Conservation (phyloP, 2,329 filamentous ascomycete species). For the Zymoseptoria ardabiliae region DNA sequence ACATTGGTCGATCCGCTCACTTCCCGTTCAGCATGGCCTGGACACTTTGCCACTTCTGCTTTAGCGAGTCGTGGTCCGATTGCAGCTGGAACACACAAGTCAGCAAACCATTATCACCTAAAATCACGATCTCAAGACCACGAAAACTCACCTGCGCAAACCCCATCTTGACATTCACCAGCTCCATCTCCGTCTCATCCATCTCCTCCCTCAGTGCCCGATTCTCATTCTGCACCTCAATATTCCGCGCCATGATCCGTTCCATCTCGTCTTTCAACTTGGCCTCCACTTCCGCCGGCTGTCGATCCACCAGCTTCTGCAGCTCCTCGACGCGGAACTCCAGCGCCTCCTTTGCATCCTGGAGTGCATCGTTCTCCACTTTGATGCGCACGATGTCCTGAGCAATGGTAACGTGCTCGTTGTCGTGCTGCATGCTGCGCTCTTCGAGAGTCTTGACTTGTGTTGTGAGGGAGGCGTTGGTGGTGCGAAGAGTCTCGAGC, state of each 20-base stretch:
- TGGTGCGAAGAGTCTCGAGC: slow-evolving; percentile 62
- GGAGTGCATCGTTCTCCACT: slow-evolving; percentile 83
- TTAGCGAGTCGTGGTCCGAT: slow-evolving; percentile 41
- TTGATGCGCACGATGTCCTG: slow-evolving; percentile 88
- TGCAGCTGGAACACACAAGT: slow-evolving; percentile 36
- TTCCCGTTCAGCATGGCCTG: slow-evolving; percentile 36
- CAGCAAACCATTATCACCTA: neutral
- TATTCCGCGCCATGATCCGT: slow-evolving; percentile 82
- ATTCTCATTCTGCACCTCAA: slow-evolving; percentile 92
- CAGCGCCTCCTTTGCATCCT: slow-evolving; percentile 82
- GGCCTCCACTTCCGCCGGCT: slow-evolving; percentile 76
- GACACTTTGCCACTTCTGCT: slow-evolving; percentile 43
- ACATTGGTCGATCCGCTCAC: neutral
- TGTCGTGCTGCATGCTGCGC: slow-evolving; percentile 78
- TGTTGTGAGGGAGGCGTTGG: slow-evolving; percentile 60
- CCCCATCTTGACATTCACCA: slow-evolving; percentile 90
- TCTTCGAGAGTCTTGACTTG: slow-evolving; percentile 82
- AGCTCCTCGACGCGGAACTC: slow-evolving; percentile 79
- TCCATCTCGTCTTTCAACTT: slow-evolving; percentile 80
- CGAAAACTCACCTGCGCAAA: slow-evolving; percentile 74
- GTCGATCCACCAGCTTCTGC: slow-evolving; percentile 77
- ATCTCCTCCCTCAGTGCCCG: slow-evolving; percentile 79
- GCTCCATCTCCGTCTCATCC: slow-evolving; percentile 81
- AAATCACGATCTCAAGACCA: neutral
- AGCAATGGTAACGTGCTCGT: slow-evolving; percentile 82